phyloP scores from a whole-genome alignment of 495 filamentous ascomycete genomes.

The Penicillium chermesinum region DNA sequence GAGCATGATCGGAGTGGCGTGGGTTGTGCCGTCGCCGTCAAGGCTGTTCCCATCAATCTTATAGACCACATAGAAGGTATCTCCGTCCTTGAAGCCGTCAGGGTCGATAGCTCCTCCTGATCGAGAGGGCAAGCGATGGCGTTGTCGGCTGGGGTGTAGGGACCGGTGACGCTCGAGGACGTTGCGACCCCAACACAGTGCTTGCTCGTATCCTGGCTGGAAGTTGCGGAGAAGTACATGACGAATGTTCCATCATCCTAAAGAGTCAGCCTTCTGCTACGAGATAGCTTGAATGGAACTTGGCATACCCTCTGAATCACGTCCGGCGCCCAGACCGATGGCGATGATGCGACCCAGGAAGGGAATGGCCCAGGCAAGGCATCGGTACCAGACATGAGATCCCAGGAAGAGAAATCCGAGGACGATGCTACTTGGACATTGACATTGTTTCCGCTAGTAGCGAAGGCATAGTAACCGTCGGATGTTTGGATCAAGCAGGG shows the following conservation, averaged over 20 bases:
- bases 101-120: conserved; percentile 38
- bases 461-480: conserved; percentile 31
- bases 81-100: conserved; percentile 30
- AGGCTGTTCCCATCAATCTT: conserved; percentile 56
- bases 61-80: conserved; percentile 34
- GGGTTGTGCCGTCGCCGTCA: conserved; percentile 42
- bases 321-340: conserved; percentile 48
- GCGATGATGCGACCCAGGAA: conserved; percentile 21
- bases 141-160: conserved; percentile 27
- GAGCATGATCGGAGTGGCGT: conserved; percentile 51
- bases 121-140: conserved; percentile 30
- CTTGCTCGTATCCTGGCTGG: conserved; percentile 17
- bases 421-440: conserved; percentile 21
- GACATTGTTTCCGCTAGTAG: conserved; percentile 20
- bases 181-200: conserved; percentile 45
- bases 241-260: conserved; percentile 33
- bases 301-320: conserved; percentile 27
- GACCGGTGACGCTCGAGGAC: conserved; percentile 28
- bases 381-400: conserved; percentile 20
- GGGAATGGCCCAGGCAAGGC: conserved; percentile 27
- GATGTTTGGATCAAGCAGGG: conserved; percentile 25
- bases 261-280: conserved; percentile 3
- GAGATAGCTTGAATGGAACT: background rate
- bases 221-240: conserved; percentile 37
- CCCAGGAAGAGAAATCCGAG: conserved; percentile 28